Conservation (phyloP, 805 yeast genomes). For the Suhomyces sp. region DNA sequence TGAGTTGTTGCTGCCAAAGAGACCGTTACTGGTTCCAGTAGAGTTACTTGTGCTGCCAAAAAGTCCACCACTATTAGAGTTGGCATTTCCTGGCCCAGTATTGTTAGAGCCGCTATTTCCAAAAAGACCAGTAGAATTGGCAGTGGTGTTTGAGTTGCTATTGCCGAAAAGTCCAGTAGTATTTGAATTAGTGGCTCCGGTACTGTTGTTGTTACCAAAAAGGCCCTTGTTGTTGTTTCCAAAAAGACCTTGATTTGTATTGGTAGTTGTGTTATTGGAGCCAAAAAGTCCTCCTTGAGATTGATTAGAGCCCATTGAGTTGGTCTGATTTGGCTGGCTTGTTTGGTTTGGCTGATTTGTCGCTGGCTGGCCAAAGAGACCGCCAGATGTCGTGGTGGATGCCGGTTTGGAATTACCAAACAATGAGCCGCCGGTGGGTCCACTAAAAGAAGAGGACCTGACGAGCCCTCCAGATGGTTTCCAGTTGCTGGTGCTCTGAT, state of each 20-base stretch:
- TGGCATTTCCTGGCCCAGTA: neutral
- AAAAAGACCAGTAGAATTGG: conserved; percentile 1
- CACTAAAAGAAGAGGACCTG: conserved; percentile 19
- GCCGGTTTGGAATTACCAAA: conserved; percentile 20
- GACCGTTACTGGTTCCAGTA: too few species aligned
- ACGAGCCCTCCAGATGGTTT: conserved; percentile 22
- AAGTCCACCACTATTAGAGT: conserved; percentile 6
- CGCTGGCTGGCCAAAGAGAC: conserved; percentile 5
- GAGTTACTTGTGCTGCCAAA: conserved; percentile 15
- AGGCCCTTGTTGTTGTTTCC: neutral
- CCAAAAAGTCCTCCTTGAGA: conserved; percentile 6
- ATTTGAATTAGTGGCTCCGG: neutral
- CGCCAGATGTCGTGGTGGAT: conserved; percentile 1
- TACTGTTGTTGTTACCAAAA: neutral
- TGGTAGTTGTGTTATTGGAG: neutral
- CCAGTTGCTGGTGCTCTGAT: conserved; percentile 15
- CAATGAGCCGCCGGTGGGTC: conserved; percentile 10
- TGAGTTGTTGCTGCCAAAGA: conserved; percentile 10
- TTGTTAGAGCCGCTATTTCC: conserved; percentile 5
- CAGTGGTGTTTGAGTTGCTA: neutral
- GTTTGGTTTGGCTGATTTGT: neutral
- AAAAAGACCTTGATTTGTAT: neutral
- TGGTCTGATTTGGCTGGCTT: neutral
- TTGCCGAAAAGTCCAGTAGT: conserved; percentile 6
- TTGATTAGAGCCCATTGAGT: neutral